Evolutionary conservation across 805 yeast species (phyloP).

Genomic region (Yarrowia phangngaensis): DNA sequence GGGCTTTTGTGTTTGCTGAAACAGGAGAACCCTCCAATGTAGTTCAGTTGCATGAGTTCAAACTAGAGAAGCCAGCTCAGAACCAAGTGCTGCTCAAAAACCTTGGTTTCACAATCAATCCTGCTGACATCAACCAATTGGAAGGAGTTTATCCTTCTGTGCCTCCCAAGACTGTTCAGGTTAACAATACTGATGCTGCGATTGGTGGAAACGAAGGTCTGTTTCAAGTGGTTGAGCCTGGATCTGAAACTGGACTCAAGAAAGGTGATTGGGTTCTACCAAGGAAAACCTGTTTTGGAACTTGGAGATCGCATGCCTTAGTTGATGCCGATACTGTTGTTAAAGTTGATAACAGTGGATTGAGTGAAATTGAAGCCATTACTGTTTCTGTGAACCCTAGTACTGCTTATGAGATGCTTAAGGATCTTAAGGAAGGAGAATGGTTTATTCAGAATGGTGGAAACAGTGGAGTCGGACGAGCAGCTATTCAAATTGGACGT

Average conservation of each 20-base stretch:
- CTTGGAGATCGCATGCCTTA: conserved; percentile 84
- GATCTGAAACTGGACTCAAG: conserved; percentile 45
- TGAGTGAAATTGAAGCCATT: conserved; percentile 55
- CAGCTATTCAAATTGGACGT: conserved; percentile 83
- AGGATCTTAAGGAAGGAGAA: conserved; percentile 61
- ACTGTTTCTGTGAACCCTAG: conserved; percentile 89
- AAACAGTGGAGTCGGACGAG: conserved; percentile 89
- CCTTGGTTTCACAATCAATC: conserved; percentile 82
- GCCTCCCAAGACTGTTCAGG: conserved; percentile 52
- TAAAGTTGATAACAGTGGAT: conserved; percentile 36
- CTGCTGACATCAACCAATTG: conserved; percentile 81
- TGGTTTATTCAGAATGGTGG: conserved; percentile 98
- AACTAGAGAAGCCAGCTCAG: conserved; percentile 8
- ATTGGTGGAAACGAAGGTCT: conserved; percentile 94
- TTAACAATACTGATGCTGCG: conserved; percentile 56
- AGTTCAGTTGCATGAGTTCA: conserved; percentile 8
- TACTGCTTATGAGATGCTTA: conserved; percentile 86
- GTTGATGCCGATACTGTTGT: conserved; percentile 48
- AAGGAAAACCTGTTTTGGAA: conserved; percentile 70
- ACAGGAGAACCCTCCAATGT: conserved; percentile 10
- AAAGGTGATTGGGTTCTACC: conserved; percentile 91
- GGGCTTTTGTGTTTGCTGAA: conserved; percentile 7
- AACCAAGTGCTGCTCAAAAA: conserved; percentile 57
- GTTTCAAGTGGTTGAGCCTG: conserved; percentile 75
- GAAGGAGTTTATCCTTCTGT: conserved; percentile 82